Conservation (phyloP, 139 green algal species). For the Yamagishiella unicocca region DNA sequence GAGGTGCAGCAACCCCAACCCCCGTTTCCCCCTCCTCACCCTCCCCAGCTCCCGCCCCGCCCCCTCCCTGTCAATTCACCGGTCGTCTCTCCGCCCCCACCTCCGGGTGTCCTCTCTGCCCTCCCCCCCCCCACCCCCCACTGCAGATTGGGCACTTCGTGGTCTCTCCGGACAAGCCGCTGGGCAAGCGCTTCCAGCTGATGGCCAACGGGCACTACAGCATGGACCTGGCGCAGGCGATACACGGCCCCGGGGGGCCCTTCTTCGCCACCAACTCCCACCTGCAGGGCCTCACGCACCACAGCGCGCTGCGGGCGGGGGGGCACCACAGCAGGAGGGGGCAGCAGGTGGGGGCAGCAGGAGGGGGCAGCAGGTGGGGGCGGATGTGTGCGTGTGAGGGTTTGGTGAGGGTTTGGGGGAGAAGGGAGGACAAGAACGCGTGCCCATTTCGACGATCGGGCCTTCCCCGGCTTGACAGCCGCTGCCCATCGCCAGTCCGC, state of each 20-base stretch:
- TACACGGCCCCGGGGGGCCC: conserved; percentile 30
- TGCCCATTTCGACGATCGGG: too few species aligned
- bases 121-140: neutral
- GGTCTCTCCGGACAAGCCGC: neutral
- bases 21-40: neutral
- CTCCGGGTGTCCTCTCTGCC: neutral
- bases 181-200: conserved; percentile 41
- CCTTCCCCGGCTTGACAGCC: too few species aligned
- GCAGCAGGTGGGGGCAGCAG: neutral
- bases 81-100: neutral
- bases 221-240: neutral
- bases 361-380: neutral
- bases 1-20: neutral
- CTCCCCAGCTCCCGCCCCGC: neutral
- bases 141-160: conserved; percentile 5
- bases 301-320: neutral
- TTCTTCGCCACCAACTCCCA: conserved; percentile 32
- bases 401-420: too few species aligned
- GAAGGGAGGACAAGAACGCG: too few species aligned
- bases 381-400: too few species aligned
- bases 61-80: neutral
- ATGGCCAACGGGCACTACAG: conserved; percentile 13
- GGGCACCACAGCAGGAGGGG: neutral
- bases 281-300: neutral
- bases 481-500: too few species aligned